Base-by-base conservation (phyloP, 208 protist genomes). In the Acanthamoeba triangularis region DNA sequence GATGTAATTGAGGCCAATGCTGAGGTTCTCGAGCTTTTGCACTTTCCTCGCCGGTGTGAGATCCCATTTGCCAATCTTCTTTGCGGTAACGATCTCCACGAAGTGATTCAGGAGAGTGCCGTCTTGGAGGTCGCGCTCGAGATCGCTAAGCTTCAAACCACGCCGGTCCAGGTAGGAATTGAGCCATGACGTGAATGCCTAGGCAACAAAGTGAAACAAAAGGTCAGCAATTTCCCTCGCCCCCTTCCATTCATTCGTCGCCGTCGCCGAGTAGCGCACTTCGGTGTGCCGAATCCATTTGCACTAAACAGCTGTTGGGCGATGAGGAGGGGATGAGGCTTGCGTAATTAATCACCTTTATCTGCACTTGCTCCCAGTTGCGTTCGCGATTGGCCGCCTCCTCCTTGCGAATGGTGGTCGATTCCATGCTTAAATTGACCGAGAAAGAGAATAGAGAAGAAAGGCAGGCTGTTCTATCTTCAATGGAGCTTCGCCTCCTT, bases 61-160 rank as follows among this genome's bases (percentile, higher is more conserved):
- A 91, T 91, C 84, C 84, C 84, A 91, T 91, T 91, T 91, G 49
- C 56, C 56, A 44, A 91, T 18, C 54, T 91, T 91, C 84, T 91
- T 91, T 10, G 13, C 14, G 5, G 49, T 44, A 1, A 91, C 84
- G 35, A 91, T 72, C 56, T 91, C 84, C 2, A 91, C 14, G 37
- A 91, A 91, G 84, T 91, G 84, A 47, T 72, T 72, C n/a, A 91
- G 59, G 18, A 72, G 28, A 91, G 59, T 72, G 59, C 84, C 84
- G 33, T 63, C 49, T 30, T 91, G 84, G 4, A 91, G 47, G 33
- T 91, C 84, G 33, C 72, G 3, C 23, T 63, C 49, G 30, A 91
- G 59, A 47, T 91, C 56, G 16, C 14, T 28, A 6, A 91, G 10
- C 30, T 63, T 72, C n/a, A 91, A 14, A 0, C 84, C 59, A 28